Conservation (phyloP, 768 basidiomycete species). For the Boletus huronensis region DNA sequence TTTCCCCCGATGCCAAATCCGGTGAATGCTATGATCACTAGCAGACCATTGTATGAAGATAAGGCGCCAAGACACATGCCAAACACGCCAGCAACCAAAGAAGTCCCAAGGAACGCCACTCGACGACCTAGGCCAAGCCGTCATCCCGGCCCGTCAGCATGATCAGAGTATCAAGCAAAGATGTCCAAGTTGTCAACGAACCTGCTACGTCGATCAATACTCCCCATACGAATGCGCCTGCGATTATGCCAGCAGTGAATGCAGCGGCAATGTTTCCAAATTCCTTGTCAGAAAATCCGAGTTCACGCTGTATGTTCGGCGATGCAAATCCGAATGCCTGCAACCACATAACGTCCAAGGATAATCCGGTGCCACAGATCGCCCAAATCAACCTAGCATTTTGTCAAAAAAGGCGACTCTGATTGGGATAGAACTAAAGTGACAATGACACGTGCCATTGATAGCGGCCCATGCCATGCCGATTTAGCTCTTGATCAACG, state of each 20-base stretch:
- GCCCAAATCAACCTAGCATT: constrained; percentile 13
- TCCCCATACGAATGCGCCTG: constrained; percentile 12
- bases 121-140: constrained; percentile 7
- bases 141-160: no score
- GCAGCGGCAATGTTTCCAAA: constrained; percentile 4
- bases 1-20: constrained; percentile 16
- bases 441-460: constrained; percentile 6
- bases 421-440: background rate
- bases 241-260: background rate
- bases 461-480: constrained; percentile 13
- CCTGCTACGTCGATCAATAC: constrained; percentile 16
- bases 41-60: constrained; percentile 10
- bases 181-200: background rate
- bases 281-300: constrained; percentile 18
- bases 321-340: background rate
- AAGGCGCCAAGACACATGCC: constrained; percentile 11
- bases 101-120: constrained; percentile 15
- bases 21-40: constrained; percentile 7
- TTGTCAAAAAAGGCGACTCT: background rate
- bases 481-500: constrained; percentile 14
- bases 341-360: constrained; percentile 11
- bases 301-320: constrained; percentile 11
- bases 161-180: background rate
- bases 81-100: constrained; percentile 10
- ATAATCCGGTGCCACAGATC: constrained; percentile 10